Conservation (phyloP, 148 eudicot genomes). For the Camellia granthamiana region DNA sequence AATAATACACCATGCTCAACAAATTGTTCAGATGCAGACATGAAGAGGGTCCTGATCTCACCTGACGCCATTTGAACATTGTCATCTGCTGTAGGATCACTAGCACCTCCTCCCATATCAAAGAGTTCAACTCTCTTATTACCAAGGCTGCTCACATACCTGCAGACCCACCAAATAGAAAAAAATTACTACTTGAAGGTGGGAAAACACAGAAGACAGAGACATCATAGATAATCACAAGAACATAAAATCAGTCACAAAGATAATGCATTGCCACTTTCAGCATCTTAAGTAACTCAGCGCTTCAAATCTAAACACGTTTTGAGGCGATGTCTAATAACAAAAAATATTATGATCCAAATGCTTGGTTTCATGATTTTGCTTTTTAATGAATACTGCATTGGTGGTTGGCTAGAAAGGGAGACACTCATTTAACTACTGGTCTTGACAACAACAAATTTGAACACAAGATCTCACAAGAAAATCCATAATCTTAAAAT, state of each 20-base stretch:
- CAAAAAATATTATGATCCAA: background rate
- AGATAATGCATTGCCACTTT: background rate
- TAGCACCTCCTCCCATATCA: constrained; percentile 85
- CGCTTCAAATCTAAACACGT: too few species aligned
- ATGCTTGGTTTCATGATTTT: background rate
- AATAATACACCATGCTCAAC: background rate
- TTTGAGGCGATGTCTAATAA: background rate
- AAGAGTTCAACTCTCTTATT: constrained; percentile 94
- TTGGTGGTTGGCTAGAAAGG: background rate
- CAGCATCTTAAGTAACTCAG: background rate
- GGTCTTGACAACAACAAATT: background rate
- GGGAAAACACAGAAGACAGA: background rate
- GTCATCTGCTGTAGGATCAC: constrained; percentile 87
- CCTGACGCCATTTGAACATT: constrained; percentile 87
- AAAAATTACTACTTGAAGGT: constrained; percentile 5
- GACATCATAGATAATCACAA: background rate
- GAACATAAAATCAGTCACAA: background rate
- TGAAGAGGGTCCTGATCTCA: constrained; percentile 25
- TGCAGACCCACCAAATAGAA: constrained; percentile 27
- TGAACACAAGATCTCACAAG: background rate
- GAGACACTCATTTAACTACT: background rate
- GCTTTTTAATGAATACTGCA: background rate
- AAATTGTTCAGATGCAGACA: too few species aligned
- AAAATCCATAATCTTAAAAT: background rate
- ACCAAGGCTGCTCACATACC: constrained; percentile 87